Evolutionary conservation across 176 grass and related monocot species (phyloP).

Genomic region (Avena atlantica): DNA sequence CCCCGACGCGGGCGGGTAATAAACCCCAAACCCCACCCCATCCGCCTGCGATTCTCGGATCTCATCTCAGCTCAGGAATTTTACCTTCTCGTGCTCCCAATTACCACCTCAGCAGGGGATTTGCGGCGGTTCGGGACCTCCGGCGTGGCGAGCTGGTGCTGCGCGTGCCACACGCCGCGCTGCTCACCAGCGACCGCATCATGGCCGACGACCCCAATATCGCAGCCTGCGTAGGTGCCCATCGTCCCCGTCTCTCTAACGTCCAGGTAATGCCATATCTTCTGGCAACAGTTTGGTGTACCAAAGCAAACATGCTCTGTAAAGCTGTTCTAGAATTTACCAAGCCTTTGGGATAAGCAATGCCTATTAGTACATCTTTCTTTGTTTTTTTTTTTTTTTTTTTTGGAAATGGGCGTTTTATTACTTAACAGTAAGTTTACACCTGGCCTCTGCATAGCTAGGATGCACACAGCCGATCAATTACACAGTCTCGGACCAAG

Average conservation of each 20-base stretch:
- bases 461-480: too few species aligned
- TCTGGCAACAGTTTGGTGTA: background rate
- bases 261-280: constrained; percentile 53
- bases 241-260: constrained; percentile 55
- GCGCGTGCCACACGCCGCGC: constrained; percentile 65
- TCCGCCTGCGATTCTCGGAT: background rate
- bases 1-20: constrained; percentile 78
- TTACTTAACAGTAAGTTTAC: too few species aligned
- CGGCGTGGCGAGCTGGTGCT: constrained; percentile 75
- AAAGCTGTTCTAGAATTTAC: constrained; percentile 7
- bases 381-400: too few species aligned
- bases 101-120: constrained; percentile 68
- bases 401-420: too few species aligned
- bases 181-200: constrained; percentile 75
- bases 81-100: background rate
- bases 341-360: too few species aligned
- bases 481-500: too few species aligned
- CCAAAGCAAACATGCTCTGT: background rate
- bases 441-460: too few species aligned
- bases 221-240: constrained; percentile 40
- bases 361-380: too few species aligned
- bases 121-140: constrained; percentile 71
- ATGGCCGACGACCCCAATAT: constrained; percentile 54
- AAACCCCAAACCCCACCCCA: background rate
- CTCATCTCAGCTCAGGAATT: constrained; percentile 11